Conservation (phyloP, 2,329 filamentous ascomycete species). For the Fusarium miscanthi region DNA sequence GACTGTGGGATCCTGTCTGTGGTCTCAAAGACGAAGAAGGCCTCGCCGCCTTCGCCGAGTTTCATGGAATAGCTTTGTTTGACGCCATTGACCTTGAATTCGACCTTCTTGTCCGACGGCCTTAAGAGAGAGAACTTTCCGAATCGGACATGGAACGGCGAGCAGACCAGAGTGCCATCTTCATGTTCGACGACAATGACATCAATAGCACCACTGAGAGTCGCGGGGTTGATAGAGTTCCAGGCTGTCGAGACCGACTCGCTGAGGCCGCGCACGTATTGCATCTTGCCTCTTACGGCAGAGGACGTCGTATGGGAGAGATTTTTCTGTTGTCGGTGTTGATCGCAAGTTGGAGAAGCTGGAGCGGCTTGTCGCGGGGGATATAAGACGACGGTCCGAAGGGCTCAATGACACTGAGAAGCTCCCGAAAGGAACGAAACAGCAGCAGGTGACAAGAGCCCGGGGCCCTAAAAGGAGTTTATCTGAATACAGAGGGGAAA, state of each 20-base stretch:
- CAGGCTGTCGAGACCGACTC: conserved; percentile 97
- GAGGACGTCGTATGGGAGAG: conserved; percentile 6
- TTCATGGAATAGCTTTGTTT: conserved; percentile 99
- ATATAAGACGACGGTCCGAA: conserved; percentile 27
- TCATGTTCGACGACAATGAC: conserved; percentile 98
- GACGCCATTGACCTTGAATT: conserved; percentile 92
- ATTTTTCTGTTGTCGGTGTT: background rate
- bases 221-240: conserved; percentile 99
- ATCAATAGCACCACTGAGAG: conserved; percentile 96
- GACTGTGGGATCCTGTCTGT: conserved; percentile 90
- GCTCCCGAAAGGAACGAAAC: conserved; percentile 9
- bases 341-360: conserved; percentile 8
- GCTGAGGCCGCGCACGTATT: conserved; percentile 96
- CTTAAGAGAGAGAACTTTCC: conserved; percentile 97
- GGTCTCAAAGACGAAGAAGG: conserved; percentile 99
- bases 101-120: conserved; percentile 98
- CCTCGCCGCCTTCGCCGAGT: conserved; percentile 94
- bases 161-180: conserved; percentile 89
- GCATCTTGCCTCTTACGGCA: conserved; percentile 68
- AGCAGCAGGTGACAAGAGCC: conserved; percentile 3
- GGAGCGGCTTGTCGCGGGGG: conserved; percentile 30
- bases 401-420: conserved; percentile 6
- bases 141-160: conserved; percentile 98
- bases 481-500: conserved; percentile 8
- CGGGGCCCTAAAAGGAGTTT: conserved; percentile 22